These are phyloP conservation scores for Rhazya stricta DNA, from an alignment of 257 asterid genomes.

Conservation along the genomic window DNA sequence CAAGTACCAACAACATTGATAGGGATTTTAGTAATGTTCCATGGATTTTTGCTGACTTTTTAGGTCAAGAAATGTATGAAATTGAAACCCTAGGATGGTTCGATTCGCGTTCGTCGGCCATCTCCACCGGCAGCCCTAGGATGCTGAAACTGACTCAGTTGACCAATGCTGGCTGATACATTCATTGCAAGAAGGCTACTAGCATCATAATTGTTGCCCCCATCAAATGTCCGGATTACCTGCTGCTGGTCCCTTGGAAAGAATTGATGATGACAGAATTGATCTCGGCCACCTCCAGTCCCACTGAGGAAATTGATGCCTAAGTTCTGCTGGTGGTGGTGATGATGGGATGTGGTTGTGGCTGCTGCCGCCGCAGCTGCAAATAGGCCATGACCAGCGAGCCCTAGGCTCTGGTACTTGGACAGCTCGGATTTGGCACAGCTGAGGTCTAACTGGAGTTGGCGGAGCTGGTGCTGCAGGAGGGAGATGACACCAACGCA, in stretches of 20 bases:
- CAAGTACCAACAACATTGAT: not conserved
- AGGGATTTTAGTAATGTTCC: not conserved
- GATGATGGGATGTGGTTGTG: slow-evolving; percentile 21
- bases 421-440: slow-evolving; percentile 41
- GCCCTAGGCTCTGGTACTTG: slow-evolving; percentile 34
- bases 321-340: slow-evolving; percentile 27
- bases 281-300: slow-evolving; percentile 22
- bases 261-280: slow-evolving; percentile 30
- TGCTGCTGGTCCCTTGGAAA: slow-evolving; percentile 53
- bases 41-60: not conserved
- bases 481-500: slow-evolving; percentile 44
- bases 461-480: slow-evolving; percentile 41
- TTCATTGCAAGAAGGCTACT: slow-evolving; percentile 67
- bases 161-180: slow-evolving; percentile 58
- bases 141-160: slow-evolving; percentile 68
- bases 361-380: slow-evolving; percentile 35
- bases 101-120: slow-evolving; percentile 78
- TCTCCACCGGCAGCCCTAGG: slow-evolving; percentile 61
- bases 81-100: slow-evolving; percentile 57
- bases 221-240: slow-evolving; percentile 24
- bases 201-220: slow-evolving; percentile 40
- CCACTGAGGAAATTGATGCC: slow-evolving; percentile 32
- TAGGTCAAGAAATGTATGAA: slow-evolving; percentile 7
- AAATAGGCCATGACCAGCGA: slow-evolving; percentile 30
- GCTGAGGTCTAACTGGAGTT: slow-evolving; percentile 40